Evolutionary conservation across 2,329 filamentous ascomycete genomes (phyloP), one percentile per base, ranked within the genome.

Genomic region (Leptographium procerum): DNA sequence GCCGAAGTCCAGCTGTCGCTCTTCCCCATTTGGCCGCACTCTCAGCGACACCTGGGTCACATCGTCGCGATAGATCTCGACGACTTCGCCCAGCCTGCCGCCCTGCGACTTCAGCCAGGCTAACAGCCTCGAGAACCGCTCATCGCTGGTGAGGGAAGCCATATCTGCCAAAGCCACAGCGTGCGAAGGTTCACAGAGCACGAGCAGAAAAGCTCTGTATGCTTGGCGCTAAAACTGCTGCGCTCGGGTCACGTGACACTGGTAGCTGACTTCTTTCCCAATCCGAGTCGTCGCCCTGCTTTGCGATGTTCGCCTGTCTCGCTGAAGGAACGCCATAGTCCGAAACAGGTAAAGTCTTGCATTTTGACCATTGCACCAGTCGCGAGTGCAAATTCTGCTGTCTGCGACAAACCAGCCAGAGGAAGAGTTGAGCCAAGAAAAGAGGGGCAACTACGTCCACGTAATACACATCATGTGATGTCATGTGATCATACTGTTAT

Each of bases 41-140:
- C 78, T 75, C 62, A 86, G 77, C 2, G 81, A 84, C 45, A 78
- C 74, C 53, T 79, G 78, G 2, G 77, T 83, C 13, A 69, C 59
- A 2, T 73, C 64, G 61, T 83, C 77, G 2, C 75, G 65, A 65
- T 78, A 79, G 54, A 86, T 70, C 60, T 83, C 75, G 29, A 85
- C 72, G 0, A 71, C 68, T 0, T 75, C 73, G 63, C 84, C 76
- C 29, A 85, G 70, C 6, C 60, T 60, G 14, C 76, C 79, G 8
- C 78, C 76, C 59, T 77, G 70, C 1, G 66, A 64, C 28, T 63
- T 65, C 5, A 76, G 76, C 82, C 82, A 85, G 6, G 65, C 59
- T n/a, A 77, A 61, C 6, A 84, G 75, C 13, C 61, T 64, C 2
- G 65, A 52, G 43, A 72, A 69, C 1, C 65, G 65, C 5, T 56